Evolutionary conservation across 2,329 filamentous ascomycete species (phyloP), one percentile per base, ranked within the genome.

Genomic region (Sphaceloma murrayae): DNA sequence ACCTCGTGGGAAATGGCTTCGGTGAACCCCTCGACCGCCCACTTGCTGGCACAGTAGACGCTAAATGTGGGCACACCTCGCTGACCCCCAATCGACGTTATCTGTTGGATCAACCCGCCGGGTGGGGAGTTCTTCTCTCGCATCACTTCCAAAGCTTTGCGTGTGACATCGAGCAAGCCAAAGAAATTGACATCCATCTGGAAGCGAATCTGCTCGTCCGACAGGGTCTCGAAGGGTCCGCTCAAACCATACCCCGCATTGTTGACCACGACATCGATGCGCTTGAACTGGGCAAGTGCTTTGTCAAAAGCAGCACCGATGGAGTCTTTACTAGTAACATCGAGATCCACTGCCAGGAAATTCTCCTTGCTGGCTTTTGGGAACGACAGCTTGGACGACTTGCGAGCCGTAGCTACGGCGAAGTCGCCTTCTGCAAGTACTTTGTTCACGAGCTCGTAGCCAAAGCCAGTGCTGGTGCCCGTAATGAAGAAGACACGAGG

Each of bases 111-210:
- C 4, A 73, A 58, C 5, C 74, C 74, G 2, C 74, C 73, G 49
- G 51, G 31, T 40, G 66, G 67, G 14, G 51, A 51, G 60, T 54
- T 72, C 56, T 49, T 60, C 48, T 62, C 62, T n/a, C 66, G 58
- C 65, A 69, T 66, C n/a, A 56, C 54, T 46, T 65, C 58, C 48
- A 69, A 57, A 1, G 65, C 65, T 49, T 59, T 62, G 33, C 64
- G 60, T 4, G 73, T 77, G 1, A 77, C 68, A 33, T 72, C 64
- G 3, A 78, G 55, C 1, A 76, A 57, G 2, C 76, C 75, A 46
- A 74, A 76, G 53, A 78, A 72, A 52, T 80, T 79, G 48, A 74
- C 67, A 39, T 80, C 72, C 57, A 79, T 68, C 52, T 78, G 49
- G 2, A 56, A 65, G 2, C 68, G 63, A 31, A 73, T 68, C 21